These are phyloP conservation scores for Annulohypoxylon truncatum DNA, from an alignment of 2,329 filamentous ascomycete species.

Conservation along the genomic window DNA sequence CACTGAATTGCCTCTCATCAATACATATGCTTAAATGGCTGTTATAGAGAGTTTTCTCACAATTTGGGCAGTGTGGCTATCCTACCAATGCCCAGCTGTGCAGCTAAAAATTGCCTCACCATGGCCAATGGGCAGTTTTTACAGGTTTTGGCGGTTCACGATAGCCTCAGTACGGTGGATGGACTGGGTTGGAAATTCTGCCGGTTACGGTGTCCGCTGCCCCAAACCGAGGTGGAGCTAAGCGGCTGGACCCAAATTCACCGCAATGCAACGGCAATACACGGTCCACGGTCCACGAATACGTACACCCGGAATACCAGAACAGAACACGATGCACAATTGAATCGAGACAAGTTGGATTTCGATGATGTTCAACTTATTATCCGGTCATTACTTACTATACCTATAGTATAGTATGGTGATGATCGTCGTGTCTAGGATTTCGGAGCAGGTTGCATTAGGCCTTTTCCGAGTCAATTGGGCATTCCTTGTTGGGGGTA, in stretches of 20 bases:
- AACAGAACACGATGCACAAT: constrained; percentile 29
- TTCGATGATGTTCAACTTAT: constrained; percentile 8
- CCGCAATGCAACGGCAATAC: constrained; percentile 40
- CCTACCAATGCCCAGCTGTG: constrained; percentile 3
- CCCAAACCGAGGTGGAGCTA: constrained; percentile 40
- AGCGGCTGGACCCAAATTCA: constrained; percentile 34
- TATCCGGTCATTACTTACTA: constrained; percentile 23
- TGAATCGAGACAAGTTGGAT: constrained; percentile 28
- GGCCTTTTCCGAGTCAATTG: constrained; percentile 28
- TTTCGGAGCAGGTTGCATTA: constrained; percentile 30
- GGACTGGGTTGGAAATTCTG: constrained; percentile 30
- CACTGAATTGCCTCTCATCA: constrained; percentile 11
- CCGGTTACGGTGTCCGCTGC: constrained; percentile 35
- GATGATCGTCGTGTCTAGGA: constrained; percentile 5
- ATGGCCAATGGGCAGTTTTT: constrained; percentile 17
- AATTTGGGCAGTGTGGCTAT: constrained; percentile 7
- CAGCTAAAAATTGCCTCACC: constrained; percentile 17
- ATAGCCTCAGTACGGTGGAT: constrained; percentile 35
- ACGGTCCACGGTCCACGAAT: constrained; percentile 31
- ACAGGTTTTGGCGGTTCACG: constrained; percentile 28
- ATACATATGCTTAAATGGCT: constrained; percentile 12
- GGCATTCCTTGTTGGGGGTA: constrained; percentile 15
- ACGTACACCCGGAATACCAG: constrained; percentile 20
- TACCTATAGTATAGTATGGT: constrained; percentile 7
- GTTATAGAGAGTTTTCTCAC: constrained; percentile 4